A percentile compares a stretch with the other conserved stretches of the same genome.
These are phyloP conservation scores for Mariannaea elegans DNA, from an alignment of 2,329 filamentous ascomycete genomes.

Conservation along the genomic window DNA sequence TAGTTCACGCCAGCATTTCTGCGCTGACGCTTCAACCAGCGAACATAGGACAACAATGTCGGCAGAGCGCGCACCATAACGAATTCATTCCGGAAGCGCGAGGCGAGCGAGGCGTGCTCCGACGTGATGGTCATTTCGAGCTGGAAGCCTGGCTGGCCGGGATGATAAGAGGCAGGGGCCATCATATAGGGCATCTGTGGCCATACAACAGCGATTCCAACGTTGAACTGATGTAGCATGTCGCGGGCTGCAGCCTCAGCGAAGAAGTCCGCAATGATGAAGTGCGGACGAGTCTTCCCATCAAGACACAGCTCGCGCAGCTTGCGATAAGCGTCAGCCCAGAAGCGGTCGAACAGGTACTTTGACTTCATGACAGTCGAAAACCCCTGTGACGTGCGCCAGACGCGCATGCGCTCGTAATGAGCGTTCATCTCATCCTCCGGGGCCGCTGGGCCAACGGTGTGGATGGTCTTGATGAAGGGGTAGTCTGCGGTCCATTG, in stretches of 20 bases:
- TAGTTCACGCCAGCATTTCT: conserved; percentile 42
- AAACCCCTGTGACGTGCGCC: conserved; percentile 45
- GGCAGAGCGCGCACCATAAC: conserved; percentile 42
- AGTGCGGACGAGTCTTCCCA: conserved; percentile 43
- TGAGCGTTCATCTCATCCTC: conserved; percentile 43
- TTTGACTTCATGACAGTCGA: conserved; percentile 46
- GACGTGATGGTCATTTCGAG: conserved; percentile 46
- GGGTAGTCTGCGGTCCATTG: conserved; percentile 43
- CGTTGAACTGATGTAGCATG: conserved; percentile 46
- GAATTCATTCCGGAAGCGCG: conserved; percentile 47
- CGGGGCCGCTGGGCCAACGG: conserved; percentile 42
- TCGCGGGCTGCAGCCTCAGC: conserved; percentile 51
- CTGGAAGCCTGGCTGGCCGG: conserved; percentile 52
- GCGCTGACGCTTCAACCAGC: conserved; percentile 45
- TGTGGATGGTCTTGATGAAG: conserved; percentile 44
- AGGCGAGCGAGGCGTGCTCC: conserved; percentile 49
- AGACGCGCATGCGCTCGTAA: conserved; percentile 47
- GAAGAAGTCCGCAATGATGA: conserved; percentile 56
- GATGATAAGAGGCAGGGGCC: conserved; percentile 49
- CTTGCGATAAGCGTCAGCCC: conserved; percentile 41
- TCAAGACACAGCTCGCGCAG: conserved; percentile 29
- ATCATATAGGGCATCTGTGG: conserved; percentile 52
- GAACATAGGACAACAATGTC: conserved; percentile 39
- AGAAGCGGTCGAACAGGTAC: conserved; percentile 49
- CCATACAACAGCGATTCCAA: conserved; percentile 50